Base-by-base conservation (phyloP, 768 basidiomycete species). In the Termitomyces sp. region DNA sequence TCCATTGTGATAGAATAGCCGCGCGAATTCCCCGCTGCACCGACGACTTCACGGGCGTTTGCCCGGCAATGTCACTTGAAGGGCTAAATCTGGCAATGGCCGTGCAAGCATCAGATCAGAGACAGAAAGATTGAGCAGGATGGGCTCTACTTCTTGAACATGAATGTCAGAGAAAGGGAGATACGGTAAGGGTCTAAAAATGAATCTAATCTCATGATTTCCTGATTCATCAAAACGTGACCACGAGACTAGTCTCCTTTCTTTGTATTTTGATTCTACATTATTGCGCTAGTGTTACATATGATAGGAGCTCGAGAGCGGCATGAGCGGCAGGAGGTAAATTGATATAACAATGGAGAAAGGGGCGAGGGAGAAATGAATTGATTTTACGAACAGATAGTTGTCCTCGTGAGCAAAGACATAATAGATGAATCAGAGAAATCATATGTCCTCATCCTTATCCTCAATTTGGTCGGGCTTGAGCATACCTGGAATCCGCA, bases 401-500 rank as follows among this genome's bases (percentile, higher is more conserved):
- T 46, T 36, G 45, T 36, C 50, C 51, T 48, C 50, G 51, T 46
- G 61, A 54, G 46, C 44, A 57, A 49, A 26, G 84, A 50, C 40
- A 3, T 22, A 45, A 32, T 57, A 58, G 54, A 57, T 55, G 32
- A 35, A 44, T 59, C 50, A 52, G 22, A 50, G 38, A 59, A 48
- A 74, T 83, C 69, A 86, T 63, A 83, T 91, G 76, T 92, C 90
- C 73, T 92, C 90, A 68, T 95, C 93, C 74, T 90, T 91, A 74
- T 96, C 94, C 68, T 95, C 92, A 70, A 98, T 68, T 72, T 95
- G 92, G 64, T 88, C 90, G 41, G 94, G 95, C 73, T 97, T 97
- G 71, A 98, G 81, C 90, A 98, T 90, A 41, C 97, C 97, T n/a
- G 95, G 96, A 59, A 98, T 93, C 63, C 91, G 84, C 81, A 92